Evolutionary conservation across 2,329 filamentous ascomycete species (phyloP).

Genomic region (Fusarium miscanthi): DNA sequence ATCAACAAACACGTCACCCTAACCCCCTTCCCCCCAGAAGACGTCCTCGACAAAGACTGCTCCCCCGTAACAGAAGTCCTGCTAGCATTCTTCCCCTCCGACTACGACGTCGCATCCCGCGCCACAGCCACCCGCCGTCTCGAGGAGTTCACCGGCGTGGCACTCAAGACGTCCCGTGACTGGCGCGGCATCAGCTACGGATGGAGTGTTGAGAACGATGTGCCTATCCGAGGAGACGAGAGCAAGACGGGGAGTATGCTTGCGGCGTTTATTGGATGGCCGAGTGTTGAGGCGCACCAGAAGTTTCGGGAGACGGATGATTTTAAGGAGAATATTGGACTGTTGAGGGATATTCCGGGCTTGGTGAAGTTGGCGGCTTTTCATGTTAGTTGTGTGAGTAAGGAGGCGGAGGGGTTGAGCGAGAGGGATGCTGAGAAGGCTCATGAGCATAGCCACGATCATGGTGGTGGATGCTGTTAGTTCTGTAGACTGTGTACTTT

Average conservation of each 20-base stretch:
- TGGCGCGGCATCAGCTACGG: constrained; percentile 45
- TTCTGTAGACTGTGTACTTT: fast-evolving
- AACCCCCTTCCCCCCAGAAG: constrained; percentile 36
- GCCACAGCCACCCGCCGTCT: constrained; percentile 32
- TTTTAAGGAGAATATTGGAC: constrained; percentile 50
- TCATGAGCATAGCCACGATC: constrained; percentile 30
- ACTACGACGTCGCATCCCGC: constrained; percentile 34
- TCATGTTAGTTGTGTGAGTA: constrained; percentile 39
- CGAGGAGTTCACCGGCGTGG: constrained; percentile 26
- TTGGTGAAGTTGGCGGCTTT: constrained; percentile 38
- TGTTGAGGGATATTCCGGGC: constrained; percentile 40
- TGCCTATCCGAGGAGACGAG: constrained; percentile 46
- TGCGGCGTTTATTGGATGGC: constrained; percentile 51
- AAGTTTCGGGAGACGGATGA: constrained; percentile 49
- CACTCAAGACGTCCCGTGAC: constrained; percentile 33
- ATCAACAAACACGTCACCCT: constrained; percentile 40
- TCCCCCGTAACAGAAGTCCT: constrained; percentile 40
- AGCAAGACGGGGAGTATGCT: constrained; percentile 42
- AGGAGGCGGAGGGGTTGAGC: constrained; percentile 8
- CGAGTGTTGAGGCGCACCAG: constrained; percentile 52
- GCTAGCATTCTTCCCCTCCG: constrained; percentile 35
- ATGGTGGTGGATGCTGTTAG: constrained; percentile 27
- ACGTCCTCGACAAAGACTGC: constrained; percentile 35
- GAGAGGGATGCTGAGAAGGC: constrained; percentile 22
- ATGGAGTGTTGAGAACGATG: constrained; percentile 50